Conservation (phyloP, 2,329 filamentous ascomycete genomes). For the Pseudocercospora fijiensis region DNA sequence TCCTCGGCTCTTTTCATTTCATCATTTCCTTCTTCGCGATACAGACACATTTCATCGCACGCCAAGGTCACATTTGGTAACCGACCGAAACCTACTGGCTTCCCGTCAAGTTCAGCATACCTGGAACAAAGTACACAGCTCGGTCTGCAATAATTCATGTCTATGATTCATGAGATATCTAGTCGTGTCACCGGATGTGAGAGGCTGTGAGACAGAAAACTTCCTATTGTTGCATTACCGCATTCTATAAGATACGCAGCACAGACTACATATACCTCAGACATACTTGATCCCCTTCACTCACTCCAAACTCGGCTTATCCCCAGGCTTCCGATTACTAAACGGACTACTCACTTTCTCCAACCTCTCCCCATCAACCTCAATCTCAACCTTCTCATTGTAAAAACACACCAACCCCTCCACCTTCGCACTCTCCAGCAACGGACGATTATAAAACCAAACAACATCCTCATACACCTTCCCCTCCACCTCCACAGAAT, state of each 20-base stretch:
- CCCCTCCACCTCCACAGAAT: conserved; percentile 51
- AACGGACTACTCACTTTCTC: conserved; percentile 37
- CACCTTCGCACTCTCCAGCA: conserved; percentile 56
- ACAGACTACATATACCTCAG: too few species aligned
- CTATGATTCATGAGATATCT: too few species aligned
- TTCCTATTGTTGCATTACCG: too few species aligned
- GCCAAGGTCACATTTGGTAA: background rate
- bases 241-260: too few species aligned
- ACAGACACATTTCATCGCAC: background rate
- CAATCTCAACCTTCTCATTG: conserved; percentile 68
- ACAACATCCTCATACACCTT: conserved; percentile 53
- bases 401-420: conserved; percentile 61
- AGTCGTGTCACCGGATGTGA: too few species aligned
- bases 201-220: too few species aligned
- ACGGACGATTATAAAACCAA: conserved; percentile 64
- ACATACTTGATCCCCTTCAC: background rate
- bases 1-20: too few species aligned
- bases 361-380: conserved; percentile 43
- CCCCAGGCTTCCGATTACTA: conserved; percentile 22
- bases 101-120: too few species aligned
- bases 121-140: too few species aligned
- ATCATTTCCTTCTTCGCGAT: background rate
- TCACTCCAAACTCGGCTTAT: conserved; percentile 9
- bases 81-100: too few species aligned
- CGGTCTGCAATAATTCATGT: too few species aligned